Base-by-base conservation (phyloP, 306 rosid species). In the Glycyrrhiza uralensis region DNA sequence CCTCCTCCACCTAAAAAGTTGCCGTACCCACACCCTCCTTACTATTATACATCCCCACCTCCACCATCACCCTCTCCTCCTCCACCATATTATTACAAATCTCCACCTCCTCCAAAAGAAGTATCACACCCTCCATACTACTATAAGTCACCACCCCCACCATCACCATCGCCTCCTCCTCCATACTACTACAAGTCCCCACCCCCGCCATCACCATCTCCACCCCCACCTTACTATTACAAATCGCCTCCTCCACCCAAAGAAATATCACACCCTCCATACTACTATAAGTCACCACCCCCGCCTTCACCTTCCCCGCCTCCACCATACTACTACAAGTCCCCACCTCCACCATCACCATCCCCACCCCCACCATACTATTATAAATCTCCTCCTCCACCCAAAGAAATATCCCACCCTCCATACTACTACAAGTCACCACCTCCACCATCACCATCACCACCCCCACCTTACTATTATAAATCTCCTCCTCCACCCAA, bases 21-120 rank as follows among this genome's bases (percentile, higher is more conserved):
- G 2, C 10, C 29, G 10, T n/a, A 50, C 19, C 19, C 11, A 19
- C 28, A 26, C 6, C 83, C 79, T 1, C 72, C 84, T 5, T 81
- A 81, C 2, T 6, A 30, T 0, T 73, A 73, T 4, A 60, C 60
- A 1, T 67, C 80, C 0, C 80, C 90, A 0, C 90, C 93, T 0
- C 93, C 93, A 1, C 88, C 89, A 0, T 39, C 71, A 0, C 47
- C 73, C 0, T 0, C 0, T 8, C 0, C 56, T 0, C 84, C 85
- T 1, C 79, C 79, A 0, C n/a, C 22, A 1, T 87, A 87, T 2
- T 6, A 59, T 0, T 87, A 87, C n/a, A 56, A 72, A 0, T 76
- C 83, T 0, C 91, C 91, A 0, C 91, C 91, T 0, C 91, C 91
- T 2, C 91, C 88, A 2, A 2, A 3, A 12, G 6, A 35, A 0